Conservation (phyloP, 2,329 filamentous ascomycete species). For the Colletotrichum phormii region DNA sequence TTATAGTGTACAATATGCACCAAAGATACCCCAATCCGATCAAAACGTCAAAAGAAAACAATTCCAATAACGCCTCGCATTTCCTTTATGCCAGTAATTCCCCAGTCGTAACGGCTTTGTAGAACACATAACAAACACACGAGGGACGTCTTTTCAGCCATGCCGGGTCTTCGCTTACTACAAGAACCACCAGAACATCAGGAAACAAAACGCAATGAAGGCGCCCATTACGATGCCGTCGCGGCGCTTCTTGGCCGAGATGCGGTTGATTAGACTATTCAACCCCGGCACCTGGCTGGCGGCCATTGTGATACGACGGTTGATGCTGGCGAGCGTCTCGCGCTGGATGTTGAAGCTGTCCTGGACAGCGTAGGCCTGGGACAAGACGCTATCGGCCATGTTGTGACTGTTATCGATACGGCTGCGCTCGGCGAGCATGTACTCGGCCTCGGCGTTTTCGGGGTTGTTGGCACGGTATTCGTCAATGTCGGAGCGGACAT, state of each 20-base stretch:
- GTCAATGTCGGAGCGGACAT: constrained; percentile 91
- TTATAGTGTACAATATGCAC: constrained; percentile 37
- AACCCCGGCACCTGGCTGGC: constrained; percentile 93
- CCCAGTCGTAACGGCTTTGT: constrained; percentile 34
- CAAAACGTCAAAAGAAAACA: not conserved
- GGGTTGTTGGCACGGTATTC: constrained; percentile 87
- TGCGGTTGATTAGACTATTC: constrained; percentile 90
- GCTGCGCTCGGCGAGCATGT: constrained; percentile 92
- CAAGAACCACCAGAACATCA: constrained; percentile 84
- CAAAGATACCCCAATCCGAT: constrained; percentile 35
- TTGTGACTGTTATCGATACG: constrained; percentile 90
- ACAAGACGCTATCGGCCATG: constrained; percentile 89
- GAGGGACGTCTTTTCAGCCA: constrained; percentile 13
- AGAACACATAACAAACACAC: constrained; percentile 17
- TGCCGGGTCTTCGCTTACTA: constrained; percentile 47
- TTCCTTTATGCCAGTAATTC: constrained; percentile 35
- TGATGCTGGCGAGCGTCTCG: constrained; percentile 89
- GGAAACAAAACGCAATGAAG: constrained; percentile 92
- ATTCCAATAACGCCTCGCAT: constrained; percentile 36
- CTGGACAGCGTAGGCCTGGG: constrained; percentile 96
- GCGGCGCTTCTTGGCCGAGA: constrained; percentile 93
- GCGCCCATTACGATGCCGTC: constrained; percentile 93
- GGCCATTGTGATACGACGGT: constrained; percentile 87
- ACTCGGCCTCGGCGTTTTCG: constrained; percentile 88
- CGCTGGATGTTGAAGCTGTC: constrained; percentile 90